Evolutionary conservation across 257 asterid genomes (phyloP).

Genomic region (Handroanthus guayacan): DNA sequence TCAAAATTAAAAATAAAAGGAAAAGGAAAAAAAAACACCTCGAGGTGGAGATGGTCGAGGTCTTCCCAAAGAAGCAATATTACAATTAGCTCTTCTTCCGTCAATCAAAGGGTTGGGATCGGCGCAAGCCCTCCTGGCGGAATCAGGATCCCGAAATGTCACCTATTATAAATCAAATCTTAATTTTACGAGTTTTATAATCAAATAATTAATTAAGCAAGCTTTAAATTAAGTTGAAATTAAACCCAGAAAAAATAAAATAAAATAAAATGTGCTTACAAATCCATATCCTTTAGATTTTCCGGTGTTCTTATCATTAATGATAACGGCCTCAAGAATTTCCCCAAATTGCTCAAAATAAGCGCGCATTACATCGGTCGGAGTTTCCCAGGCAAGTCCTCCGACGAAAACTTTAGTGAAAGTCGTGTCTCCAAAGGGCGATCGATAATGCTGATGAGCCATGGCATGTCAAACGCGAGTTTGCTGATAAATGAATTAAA

Average conservation of each 20-base stretch:
- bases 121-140: constrained; percentile 78
- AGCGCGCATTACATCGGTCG: constrained; percentile 76
- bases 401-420: constrained; percentile 94
- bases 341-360: constrained; percentile 92
- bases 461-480: constrained; percentile 40
- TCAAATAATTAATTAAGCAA: neutral
- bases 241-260: neutral
- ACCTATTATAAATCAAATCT: constrained; percentile 48
- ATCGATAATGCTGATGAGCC: constrained; percentile 96
- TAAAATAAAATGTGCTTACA: constrained; percentile 47
- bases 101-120: constrained; percentile 93
- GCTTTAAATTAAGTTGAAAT: neutral
- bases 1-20: neutral
- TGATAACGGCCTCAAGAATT: constrained; percentile 95
- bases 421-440: constrained; percentile 98
- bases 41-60: constrained; percentile 83
- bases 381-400: constrained; percentile 99
- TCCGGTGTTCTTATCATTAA: constrained; percentile 90
- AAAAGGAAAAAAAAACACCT: constrained; percentile 22
- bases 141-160: constrained; percentile 89
- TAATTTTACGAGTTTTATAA: neutral
- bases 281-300: constrained; percentile 98
- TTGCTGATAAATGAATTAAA: neutral
- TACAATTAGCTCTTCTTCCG: constrained; percentile 94
- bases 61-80: constrained; percentile 91